Conservation (phyloP, 371 early-diverging fungal genomes). For the Haplosporangium sp. region DNA sequence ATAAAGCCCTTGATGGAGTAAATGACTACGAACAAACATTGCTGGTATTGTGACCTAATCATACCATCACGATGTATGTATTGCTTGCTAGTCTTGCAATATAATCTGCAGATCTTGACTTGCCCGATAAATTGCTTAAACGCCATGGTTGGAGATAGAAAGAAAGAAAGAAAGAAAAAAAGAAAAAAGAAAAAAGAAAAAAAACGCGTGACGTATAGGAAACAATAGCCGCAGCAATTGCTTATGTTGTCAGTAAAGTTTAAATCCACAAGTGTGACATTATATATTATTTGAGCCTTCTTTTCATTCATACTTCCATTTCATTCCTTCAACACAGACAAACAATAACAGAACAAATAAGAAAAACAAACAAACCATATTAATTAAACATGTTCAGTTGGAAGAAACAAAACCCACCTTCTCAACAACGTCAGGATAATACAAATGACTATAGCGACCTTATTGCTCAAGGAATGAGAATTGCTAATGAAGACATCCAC, state of each 20-base stretch:
- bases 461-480: conserved; percentile 41
- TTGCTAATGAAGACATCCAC: conserved; percentile 49
- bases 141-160: no score
- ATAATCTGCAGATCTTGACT: no score
- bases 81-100: no score
- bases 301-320: not conserved
- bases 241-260: not conserved
- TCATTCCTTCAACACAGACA: no score
- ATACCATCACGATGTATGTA: no score
- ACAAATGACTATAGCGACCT: conserved; percentile 40
- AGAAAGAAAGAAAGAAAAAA: no score
- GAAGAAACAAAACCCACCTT: conserved; percentile 56
- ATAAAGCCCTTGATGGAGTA: no score
- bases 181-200: not conserved
- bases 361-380: no score
- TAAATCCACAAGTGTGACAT: not conserved
- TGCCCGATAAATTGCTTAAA: no score
- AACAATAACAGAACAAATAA: no score
- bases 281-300: not conserved
- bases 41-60: no score
- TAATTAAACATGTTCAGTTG: conserved; percentile 40
- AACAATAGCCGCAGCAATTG: not conserved
- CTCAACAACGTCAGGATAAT: conserved; percentile 22
- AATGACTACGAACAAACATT: no score
- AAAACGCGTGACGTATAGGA: not conserved